phyloP scores from a whole-genome alignment of 805 yeast species.

The Yamadazyma kitorensis region DNA sequence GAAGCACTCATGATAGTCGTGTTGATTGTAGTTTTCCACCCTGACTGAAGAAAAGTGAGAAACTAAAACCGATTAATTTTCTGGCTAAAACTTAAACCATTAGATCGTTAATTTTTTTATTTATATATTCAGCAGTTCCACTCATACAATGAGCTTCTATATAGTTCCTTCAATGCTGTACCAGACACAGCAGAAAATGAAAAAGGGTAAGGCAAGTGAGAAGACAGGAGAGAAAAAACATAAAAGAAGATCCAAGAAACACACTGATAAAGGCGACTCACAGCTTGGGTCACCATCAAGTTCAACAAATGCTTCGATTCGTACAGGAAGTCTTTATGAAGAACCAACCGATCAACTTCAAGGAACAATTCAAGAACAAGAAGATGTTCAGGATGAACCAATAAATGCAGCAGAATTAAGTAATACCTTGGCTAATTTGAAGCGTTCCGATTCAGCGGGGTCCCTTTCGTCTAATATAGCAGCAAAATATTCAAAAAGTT shows the following conservation, averaged over 20 bases:
- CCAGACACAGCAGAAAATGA: conserved; percentile 39
- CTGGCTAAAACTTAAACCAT: too few species aligned
- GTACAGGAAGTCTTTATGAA: conserved; percentile 9
- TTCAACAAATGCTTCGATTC: conserved; percentile 10
- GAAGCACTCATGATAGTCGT: too few species aligned
- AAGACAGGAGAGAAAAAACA: conserved; percentile 15
- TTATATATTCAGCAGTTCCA: too few species aligned
- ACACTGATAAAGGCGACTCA: conserved; percentile 2
- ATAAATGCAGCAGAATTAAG: conserved; percentile 5
- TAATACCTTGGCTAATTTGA: conserved; percentile 3
- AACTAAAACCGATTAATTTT: too few species aligned
- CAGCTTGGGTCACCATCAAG: conserved; percentile 5
- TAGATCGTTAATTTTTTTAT: too few species aligned
- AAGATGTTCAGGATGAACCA: conserved; percentile 1
- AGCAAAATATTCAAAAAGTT: conserved; percentile 6
- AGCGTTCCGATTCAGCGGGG: conserved; percentile 7
- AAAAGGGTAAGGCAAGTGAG: conserved; percentile 14
- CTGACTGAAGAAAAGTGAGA: too few species aligned
- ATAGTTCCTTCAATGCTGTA: conserved; percentile 40
- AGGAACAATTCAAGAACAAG: too few species aligned
- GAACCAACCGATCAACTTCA: conserved; percentile 1
- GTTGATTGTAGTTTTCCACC: too few species aligned
- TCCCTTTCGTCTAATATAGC: conserved; percentile 15
- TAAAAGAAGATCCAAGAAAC: conserved; percentile 9
- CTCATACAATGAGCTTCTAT: conserved; percentile 41